phyloP scores from a whole-genome alignment of 768 basidiomycete genomes.

The Piloderma croceum region DNA sequence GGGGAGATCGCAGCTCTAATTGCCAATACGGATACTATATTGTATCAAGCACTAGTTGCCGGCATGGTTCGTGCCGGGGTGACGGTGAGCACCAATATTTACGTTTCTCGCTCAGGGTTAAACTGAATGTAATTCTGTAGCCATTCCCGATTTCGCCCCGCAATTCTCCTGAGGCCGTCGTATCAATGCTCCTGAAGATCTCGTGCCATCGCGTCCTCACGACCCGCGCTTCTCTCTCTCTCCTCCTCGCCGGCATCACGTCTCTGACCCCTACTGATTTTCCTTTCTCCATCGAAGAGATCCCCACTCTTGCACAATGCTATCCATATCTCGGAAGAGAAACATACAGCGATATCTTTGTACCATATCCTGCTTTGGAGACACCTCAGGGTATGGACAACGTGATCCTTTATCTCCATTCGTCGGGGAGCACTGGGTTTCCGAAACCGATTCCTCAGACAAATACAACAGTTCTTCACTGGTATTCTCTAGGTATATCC shows the following conservation, averaged over 20 bases:
- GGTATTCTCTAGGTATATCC: conserved; percentile 31
- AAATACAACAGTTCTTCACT: conserved; percentile 25
- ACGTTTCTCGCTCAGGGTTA: neutral
- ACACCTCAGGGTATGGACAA: neutral
- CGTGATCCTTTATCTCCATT: conserved; percentile 5
- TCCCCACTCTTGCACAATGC: conserved; percentile 5
- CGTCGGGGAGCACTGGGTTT: conserved; percentile 30
- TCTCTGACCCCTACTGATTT: neutral
- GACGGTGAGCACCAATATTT: conserved; percentile 3
- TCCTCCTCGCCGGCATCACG: conserved; percentile 10
- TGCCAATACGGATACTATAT: neutral
- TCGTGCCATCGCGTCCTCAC: conserved; percentile 17
- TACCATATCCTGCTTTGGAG: conserved; percentile 15
- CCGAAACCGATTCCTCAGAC: conserved; percentile 21
- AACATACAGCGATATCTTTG: conserved; percentile 10
- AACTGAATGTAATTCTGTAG: conserved; percentile 5
- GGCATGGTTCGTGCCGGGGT: conserved; percentile 9
- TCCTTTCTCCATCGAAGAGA: conserved; percentile 1
- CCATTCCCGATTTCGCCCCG: conserved; percentile 20
- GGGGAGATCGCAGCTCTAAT: conserved; percentile 5
- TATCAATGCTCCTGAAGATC: conserved; percentile 15
- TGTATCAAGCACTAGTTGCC: conserved; percentile 7
- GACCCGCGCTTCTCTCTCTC: conserved; percentile 4
- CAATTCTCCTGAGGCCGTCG: conserved; percentile 16
- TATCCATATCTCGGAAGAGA: conserved; percentile 24